Percentiles rank a stretch among this genome's conserved stretches.
These are phyloP conservation scores for Pelargonium myrrhifolium DNA, from an alignment of 441 rosid species.

Conservation along the genomic window DNA sequence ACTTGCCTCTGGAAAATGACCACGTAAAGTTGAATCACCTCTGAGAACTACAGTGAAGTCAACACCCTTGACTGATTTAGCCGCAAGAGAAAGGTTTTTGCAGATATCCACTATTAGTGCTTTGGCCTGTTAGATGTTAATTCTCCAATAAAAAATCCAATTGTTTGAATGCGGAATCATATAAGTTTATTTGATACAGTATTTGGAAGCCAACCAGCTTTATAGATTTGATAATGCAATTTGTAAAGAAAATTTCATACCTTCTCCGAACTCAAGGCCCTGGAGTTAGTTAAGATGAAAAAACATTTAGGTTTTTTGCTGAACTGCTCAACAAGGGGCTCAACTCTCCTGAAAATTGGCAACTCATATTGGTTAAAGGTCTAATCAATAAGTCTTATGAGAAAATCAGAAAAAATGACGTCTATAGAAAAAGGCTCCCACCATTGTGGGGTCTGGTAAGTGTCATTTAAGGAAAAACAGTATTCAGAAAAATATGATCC, in stretches of 20 bases:
- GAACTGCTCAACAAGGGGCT: constrained; percentile 67
- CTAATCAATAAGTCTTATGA: neutral
- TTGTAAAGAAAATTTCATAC: constrained; percentile 29
- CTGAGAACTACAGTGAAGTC: constrained; percentile 82
- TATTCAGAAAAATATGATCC: neutral
- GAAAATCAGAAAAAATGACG: too few relatives aligned
- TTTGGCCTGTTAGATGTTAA: constrained; percentile 55
- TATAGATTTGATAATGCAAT: constrained; percentile 11
- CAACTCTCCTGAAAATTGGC: constrained; percentile 51
- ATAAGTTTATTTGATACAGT: neutral
- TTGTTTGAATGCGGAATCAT: neutral
- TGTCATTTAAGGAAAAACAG: neutral
- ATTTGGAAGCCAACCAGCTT: constrained; percentile 14
- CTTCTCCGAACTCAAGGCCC: constrained; percentile 86
- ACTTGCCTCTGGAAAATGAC: constrained; percentile 94
- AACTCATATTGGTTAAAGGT: constrained; percentile 1
- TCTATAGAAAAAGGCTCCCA: too few relatives aligned
- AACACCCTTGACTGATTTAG: constrained; percentile 49
- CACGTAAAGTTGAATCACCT: constrained; percentile 97
- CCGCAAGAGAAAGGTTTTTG: constrained; percentile 56
- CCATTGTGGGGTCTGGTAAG: too few relatives aligned
- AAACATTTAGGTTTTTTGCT: constrained; percentile 69
- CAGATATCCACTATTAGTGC: constrained; percentile 67
- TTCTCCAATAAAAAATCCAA: constrained; percentile 20
- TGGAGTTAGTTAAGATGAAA: constrained; percentile 90